A percentile compares a stretch with the other conserved stretches of the same genome.
phyloP scores from a whole-genome alignment of 176 grass and related monocot genomes.

The Canna indica region DNA sequence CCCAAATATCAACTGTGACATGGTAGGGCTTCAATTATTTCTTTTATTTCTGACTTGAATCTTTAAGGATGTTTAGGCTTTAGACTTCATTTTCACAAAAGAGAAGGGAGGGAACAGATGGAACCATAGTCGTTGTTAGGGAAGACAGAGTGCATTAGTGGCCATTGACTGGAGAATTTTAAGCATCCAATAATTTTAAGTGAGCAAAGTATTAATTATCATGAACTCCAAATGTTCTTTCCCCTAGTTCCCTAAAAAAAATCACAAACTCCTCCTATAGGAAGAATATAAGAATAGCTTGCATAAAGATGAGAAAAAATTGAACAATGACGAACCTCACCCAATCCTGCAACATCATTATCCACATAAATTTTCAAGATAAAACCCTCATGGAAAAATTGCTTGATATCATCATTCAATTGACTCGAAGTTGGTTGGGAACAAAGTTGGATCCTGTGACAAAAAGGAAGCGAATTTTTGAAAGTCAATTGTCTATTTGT shows the following conservation, averaged over 20 bases:
- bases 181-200: background rate
- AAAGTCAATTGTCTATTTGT: too few relatives aligned
- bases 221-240: too few relatives aligned
- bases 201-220: background rate
- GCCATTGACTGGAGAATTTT: background rate
- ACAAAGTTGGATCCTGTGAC: conserved; percentile 66
- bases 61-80: background rate
- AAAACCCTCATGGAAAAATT: conserved; percentile 58
- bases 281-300: background rate
- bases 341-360: conserved; percentile 53
- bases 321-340: conserved; percentile 66
- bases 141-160: background rate
- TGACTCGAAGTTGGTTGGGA: conserved; percentile 49
- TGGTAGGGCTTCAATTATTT: background rate
- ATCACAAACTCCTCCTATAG: background rate
- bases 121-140: background rate
- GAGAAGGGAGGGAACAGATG: background rate
- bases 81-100: background rate
- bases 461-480: conserved; percentile 16
- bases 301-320: background rate
- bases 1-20: background rate
- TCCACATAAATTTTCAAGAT: conserved; percentile 53
- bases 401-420: conserved; percentile 27
- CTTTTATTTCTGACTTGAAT: background rate
- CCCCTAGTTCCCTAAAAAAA: too few relatives aligned